Percentiles rank a stretch among this genome's conserved stretches.
Evolutionary conservation across 1,284 basidiomycete genomes (phyloP).

Genomic region (Papiliotrema fonsecae): DNA sequence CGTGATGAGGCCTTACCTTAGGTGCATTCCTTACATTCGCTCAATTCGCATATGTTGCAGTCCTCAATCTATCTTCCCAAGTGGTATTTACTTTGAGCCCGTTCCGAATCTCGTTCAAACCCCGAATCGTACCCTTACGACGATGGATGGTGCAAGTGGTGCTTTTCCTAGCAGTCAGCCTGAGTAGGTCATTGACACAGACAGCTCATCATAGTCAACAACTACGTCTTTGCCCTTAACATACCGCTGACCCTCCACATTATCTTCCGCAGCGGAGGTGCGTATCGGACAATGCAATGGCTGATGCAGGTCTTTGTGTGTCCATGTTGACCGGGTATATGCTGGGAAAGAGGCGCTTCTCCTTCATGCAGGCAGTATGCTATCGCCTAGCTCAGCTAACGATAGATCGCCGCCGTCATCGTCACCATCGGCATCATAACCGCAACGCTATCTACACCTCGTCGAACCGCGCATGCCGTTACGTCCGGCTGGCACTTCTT

Average conservation of each 20-base stretch:
- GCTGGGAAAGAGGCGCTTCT: slow-evolving; percentile 58
- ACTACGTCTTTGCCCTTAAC: slow-evolving; percentile 74
- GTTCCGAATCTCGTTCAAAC: slow-evolving; percentile 10
- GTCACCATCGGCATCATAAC: slow-evolving; percentile 78
- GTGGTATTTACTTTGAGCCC: no score
- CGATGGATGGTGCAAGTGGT: slow-evolving; percentile 76
- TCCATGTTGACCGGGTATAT: slow-evolving; percentile 47
- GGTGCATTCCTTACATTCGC: slow-evolving; percentile 79
- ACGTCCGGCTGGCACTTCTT: slow-evolving; percentile 51
- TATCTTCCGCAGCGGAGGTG: slow-evolving; percentile 86
- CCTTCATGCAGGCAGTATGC: slow-evolving; percentile 57
- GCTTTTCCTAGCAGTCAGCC: slow-evolving; percentile 74
- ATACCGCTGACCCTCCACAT: slow-evolving; percentile 93
- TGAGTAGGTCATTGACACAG: slow-evolving; percentile 27
- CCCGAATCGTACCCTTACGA: slow-evolving; percentile 63
- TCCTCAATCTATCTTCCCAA: slow-evolving; percentile 48
- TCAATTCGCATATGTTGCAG: slow-evolving; percentile 71
- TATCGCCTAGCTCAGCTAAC: not conserved
- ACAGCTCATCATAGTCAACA: slow-evolving; percentile 61
- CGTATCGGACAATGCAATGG: slow-evolving; percentile 56
- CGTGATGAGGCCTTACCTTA: slow-evolving; percentile 36
- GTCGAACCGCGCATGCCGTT: not conserved
- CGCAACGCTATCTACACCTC: slow-evolving; percentile 68
- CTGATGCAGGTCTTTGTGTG: slow-evolving; percentile 42
- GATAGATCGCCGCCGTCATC: slow-evolving; percentile 60